phyloP scores from a whole-genome alignment of 257 asterid genomes.

The Forsythia viridissima region DNA sequence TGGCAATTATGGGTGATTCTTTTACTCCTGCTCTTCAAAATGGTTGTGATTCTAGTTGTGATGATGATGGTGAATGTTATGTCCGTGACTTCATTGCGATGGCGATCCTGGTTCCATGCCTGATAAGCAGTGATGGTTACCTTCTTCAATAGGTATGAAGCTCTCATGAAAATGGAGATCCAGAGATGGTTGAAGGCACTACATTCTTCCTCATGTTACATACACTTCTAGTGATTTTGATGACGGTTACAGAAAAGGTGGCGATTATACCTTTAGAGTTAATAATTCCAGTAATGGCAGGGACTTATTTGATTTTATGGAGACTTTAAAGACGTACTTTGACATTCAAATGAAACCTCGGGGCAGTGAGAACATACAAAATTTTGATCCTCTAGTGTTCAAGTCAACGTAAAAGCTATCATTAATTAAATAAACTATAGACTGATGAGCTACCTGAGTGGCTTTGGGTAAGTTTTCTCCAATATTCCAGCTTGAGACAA shows the following conservation, averaged over 20 bases:
- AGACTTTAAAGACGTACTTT: background rate
- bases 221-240: background rate
- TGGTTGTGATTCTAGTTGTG: background rate
- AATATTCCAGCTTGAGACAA: conserved; percentile 82
- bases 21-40: background rate
- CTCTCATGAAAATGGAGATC: conserved; percentile 2
- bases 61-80: conserved; percentile 10
- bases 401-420: conserved; percentile 14
- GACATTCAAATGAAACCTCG: conserved; percentile 21
- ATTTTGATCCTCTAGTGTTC: conserved; percentile 11
- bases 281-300: conserved; percentile 10
- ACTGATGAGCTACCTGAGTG: conserved; percentile 63
- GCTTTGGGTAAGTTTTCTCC: conserved; percentile 75
- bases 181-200: background rate
- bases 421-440: background rate
- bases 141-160: background rate
- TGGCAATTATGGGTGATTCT: background rate
- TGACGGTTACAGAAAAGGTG: conserved; percentile 8
- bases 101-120: conserved; percentile 8
- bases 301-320: background rate
- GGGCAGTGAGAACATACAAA: conserved; percentile 15
- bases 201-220: conserved; percentile 2
- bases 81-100: background rate
- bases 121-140: conserved; percentile 4
- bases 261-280: conserved; percentile 1